These are phyloP conservation scores for Aspergillus vadensis DNA, from an alignment of 2,329 filamentous ascomycete genomes.

Conservation along the genomic window DNA sequence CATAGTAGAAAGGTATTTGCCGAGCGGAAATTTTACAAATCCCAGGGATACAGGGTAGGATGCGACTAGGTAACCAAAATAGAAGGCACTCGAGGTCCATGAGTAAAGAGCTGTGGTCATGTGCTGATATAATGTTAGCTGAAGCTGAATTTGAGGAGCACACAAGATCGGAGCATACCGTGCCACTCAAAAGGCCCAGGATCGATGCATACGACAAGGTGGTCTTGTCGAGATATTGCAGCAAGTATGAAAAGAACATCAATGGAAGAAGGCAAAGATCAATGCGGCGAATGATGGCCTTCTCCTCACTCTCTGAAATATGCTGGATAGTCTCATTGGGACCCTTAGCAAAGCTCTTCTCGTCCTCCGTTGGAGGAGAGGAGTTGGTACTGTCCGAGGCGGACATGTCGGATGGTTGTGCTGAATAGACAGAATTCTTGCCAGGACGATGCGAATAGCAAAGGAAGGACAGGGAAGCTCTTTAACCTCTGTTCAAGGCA, in stretches of 20 bases:
- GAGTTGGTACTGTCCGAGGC: neutral
- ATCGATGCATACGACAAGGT: constrained; percentile 6
- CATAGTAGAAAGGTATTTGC: constrained; percentile 32
- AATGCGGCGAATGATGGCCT: constrained; percentile 8
- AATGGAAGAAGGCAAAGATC: constrained; percentile 6
- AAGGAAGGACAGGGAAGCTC: neutral
- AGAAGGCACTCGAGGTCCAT: constrained; percentile 28
- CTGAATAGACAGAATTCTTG: neutral
- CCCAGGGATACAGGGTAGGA: constrained; percentile 38
- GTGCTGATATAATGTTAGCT: neutral
- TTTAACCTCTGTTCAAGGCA: neutral
- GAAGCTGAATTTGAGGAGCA: too few species aligned
- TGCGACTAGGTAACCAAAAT: constrained; percentile 31
- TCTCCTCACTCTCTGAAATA: constrained; percentile 1
- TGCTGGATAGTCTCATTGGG: constrained; percentile 1
- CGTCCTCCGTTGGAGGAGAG: neutral
- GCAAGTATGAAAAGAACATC: constrained; percentile 6
- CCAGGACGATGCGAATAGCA: neutral
- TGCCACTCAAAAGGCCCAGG: constrained; percentile 3
- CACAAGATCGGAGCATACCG: neutral
- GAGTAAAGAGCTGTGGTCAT: constrained; percentile 19
- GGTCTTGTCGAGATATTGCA: constrained; percentile 8
- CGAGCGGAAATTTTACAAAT: constrained; percentile 36
- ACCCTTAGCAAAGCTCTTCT: neutral
- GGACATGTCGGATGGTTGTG: neutral